Base-by-base conservation (phyloP, 2,329 filamentous ascomycete species). In the Alternaria sp. region DNA sequence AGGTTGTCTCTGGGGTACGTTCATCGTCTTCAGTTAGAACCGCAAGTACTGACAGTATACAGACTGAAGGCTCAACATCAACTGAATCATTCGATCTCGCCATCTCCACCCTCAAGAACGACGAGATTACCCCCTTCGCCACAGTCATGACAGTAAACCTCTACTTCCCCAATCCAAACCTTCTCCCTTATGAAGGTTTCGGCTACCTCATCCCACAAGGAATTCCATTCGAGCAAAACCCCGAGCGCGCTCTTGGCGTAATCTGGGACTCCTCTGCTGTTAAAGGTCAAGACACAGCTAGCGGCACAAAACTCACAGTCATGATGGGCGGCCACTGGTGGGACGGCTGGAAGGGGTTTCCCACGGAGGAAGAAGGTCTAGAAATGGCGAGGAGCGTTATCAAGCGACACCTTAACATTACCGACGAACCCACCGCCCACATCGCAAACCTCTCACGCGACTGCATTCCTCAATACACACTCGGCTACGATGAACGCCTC, bases 301-400 rank as follows among this genome's bases (percentile, higher is more conserved):
- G 78, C 0, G 93, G 92, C 23, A 97, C 93, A 14, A 97, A 97
- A 79, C 81, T 98, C 57, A 97, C 95, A 15, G 92, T 98, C 71
- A 97, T 99, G 89, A 84, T 99, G 60, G 96, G 96, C 63, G 96
- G 96, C 2, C 94, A 97, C 81, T 93, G 92, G 87, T 98, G 93
- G 93, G 86, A 93, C 77, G 86, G 83, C 61, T 89, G 86, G 83
- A 74, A 79, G 2, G 81, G 83, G 43, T 88, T 87, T 61, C 94
- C 93, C 0, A 82, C 86, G 55, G 85, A 89, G 65, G 84, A 89
- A 14, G 86, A 92, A 68, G 93, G 89, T 15, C 82, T 92, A 25
- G 76, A 80, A 6, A 91, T 95, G 86, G 93, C 94, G 33, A 87
- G 87, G 65, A 80, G 84, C 2, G 83, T 96, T 7, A 83, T 97